A percentile compares a stretch with the other conserved stretches of the same genome.
These are phyloP conservation scores for Echria macrotheca DNA, from an alignment of 495 filamentous ascomycete species.

Conservation along the genomic window DNA sequence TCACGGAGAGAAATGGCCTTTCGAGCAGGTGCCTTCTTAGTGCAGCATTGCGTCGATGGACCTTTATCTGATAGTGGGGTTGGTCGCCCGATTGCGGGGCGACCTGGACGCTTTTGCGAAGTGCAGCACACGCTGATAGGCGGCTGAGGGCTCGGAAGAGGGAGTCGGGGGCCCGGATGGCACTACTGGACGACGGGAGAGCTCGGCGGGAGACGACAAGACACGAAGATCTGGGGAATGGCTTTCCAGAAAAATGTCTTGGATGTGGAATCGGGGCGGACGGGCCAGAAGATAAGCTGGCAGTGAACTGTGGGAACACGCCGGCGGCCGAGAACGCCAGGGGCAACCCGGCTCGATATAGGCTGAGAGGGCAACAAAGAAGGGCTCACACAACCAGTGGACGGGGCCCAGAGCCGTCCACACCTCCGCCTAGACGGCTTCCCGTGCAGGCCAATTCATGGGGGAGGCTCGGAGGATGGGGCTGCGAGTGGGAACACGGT, in stretches of 20 bases:
- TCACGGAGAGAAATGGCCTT: conserved; percentile 12
- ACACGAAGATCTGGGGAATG: conserved; percentile 3
- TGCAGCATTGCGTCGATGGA: conserved; percentile 17
- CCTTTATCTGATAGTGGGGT: conserved; percentile 36
- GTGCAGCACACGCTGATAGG: conserved; percentile 4
- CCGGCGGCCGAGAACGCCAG: neutral
- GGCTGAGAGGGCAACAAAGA: conserved; percentile 1
- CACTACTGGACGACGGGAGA: too few species aligned
- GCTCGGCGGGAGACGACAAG: conserved; percentile 1
- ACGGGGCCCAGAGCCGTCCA: neutral
- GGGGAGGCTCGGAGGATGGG: neutral
- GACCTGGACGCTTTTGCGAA: neutral
- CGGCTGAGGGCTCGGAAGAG: neutral
- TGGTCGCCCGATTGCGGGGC: conserved; percentile 10
- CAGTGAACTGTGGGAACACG: neutral
- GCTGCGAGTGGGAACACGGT: neutral
- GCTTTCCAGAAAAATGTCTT: conserved; percentile 1
- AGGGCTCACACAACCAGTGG: neutral
- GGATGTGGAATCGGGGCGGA: neutral
- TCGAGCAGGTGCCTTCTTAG: neutral
- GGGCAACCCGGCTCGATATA: conserved; percentile 5
- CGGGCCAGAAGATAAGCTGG: neutral
- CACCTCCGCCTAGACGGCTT: neutral
- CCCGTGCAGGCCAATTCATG: neutral
- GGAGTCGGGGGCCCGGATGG: neutral